Percentiles rank a stretch among this genome's conserved stretches.
Conservation (phyloP, 2,329 filamentous ascomycete genomes). For the Alternaria rosae region DNA sequence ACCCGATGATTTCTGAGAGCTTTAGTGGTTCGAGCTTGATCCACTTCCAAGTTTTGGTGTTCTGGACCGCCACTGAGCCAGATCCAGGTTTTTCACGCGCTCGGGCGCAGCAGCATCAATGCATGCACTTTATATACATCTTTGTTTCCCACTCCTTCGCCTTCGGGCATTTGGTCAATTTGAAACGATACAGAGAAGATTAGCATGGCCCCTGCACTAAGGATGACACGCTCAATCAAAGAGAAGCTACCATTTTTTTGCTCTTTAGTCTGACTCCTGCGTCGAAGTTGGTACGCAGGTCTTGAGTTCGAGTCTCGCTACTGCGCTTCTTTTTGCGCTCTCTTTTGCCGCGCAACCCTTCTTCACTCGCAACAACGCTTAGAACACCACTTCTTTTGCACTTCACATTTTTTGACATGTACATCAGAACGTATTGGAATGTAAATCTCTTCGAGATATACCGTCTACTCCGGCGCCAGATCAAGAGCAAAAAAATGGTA, state of each 20-base stretch:
- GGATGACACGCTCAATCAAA: constrained; percentile 73
- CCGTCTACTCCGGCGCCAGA: neutral
- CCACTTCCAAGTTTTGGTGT: neutral
- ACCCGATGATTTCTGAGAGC: neutral
- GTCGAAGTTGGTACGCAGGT: neutral
- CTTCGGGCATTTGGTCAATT: constrained; percentile 38
- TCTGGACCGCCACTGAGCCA: neutral
- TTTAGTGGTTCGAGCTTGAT: neutral
- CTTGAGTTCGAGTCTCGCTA: neutral
- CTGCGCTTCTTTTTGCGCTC: neutral
- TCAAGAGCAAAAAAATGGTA: constrained; percentile 39
- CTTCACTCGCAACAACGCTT: neutral
- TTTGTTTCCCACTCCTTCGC: too few species aligned
- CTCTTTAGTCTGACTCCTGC: neutral
- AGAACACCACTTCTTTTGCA: neutral
- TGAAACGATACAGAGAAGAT: constrained; percentile 50
- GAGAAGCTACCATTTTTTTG: constrained; percentile 49
- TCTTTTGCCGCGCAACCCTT: neutral
- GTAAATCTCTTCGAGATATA: neutral
- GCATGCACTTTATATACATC: too few species aligned
- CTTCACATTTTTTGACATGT: neutral
- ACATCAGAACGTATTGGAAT: neutral
- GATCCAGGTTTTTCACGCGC: neutral
- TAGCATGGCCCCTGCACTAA: constrained; percentile 75
- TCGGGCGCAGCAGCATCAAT: rapidly evolving